Evolutionary conservation across 768 basidiomycete genomes (phyloP).

Genomic region (Pleurotus ostreatus): DNA sequence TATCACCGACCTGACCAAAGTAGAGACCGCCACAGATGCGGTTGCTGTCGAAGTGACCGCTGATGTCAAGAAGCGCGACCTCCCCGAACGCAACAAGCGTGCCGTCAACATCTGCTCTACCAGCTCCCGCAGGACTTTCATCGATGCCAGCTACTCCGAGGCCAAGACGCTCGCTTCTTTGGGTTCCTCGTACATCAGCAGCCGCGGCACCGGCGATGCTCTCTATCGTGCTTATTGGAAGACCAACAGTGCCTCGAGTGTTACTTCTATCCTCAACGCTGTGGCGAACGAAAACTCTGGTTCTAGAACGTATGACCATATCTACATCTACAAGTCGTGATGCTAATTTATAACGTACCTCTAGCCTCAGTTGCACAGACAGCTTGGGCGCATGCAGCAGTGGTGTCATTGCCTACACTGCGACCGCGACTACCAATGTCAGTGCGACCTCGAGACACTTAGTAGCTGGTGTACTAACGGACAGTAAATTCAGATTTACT

Average conservation of each 20-base stretch:
- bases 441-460: neutral
- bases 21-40: slow-evolving; percentile 20
- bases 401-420: slow-evolving; percentile 43
- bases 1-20: slow-evolving; percentile 19
- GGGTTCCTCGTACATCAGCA: slow-evolving; percentile 29
- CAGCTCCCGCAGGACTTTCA: neutral
- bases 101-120: slow-evolving; percentile 14
- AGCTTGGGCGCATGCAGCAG: slow-evolving; percentile 28
- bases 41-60: slow-evolving; percentile 31
- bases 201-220: slow-evolving; percentile 28
- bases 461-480: neutral
- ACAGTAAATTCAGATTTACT: slow-evolving; percentile 32
- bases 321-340: neutral
- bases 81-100: slow-evolving; percentile 28
- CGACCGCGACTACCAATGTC: slow-evolving; percentile 38
- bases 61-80: slow-evolving; percentile 29
- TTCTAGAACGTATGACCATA: slow-evolving; percentile 28
- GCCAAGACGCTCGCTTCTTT: slow-evolving; percentile 32
- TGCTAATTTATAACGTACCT: neutral
- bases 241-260: slow-evolving; percentile 26
- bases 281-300: slow-evolving; percentile 37
- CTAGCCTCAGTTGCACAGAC: slow-evolving; percentile 39
- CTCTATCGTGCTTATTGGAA: slow-evolving; percentile 38
- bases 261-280: slow-evolving; percentile 28
- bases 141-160: slow-evolving; percentile 29